Base-by-base conservation (phyloP, 768 basidiomycete genomes). In the Roridomyces roridus region DNA sequence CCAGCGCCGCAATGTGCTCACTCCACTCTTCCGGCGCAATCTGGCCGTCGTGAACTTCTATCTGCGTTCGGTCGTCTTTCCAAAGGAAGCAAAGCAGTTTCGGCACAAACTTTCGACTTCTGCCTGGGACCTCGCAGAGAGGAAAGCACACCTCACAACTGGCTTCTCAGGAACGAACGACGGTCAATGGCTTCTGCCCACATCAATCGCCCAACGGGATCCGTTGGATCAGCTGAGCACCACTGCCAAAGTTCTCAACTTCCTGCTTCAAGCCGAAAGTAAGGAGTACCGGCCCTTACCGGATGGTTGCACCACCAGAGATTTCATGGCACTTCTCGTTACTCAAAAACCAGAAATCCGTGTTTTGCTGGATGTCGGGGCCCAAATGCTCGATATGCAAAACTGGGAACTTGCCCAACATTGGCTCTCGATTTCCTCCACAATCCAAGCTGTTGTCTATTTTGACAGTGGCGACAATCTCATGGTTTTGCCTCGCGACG, bases 121-220 rank as follows among this genome's bases (percentile, higher is more conserved):
- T 2, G 75, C 75, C 0, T 85, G 83, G 84, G 84, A 85, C 28
- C 34, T 46, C 8, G 17, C 8, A 31, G 48, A 41, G 28, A 29
- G 29, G 26, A 50, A 50, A 24, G 23, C 6, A 18, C 36, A 50
- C 41, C 41, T 50, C 29, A 28, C 29, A 4, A 50, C 48, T 40
- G 81, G 81, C 4, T 85, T 85, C 57, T 83, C 80, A 48, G 83
- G 83, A 11, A 85, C 83, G 1, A 85, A 84, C 42, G 83, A 84
- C 55, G 74, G 74, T 18, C 70, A 68, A 12, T 72, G 74, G 39
- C 60, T 78, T 14, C 64, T 78, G 6, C 77, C 77, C 1, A 70
- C 62, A 0, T 72, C 73, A 5, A 74, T 76, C 41, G 62, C 46
- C 2, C 79, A 79, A 49, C 46, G 55, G 5, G 78, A 80, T 46